Conservation (phyloP, 2,329 filamentous ascomycete species). For the Leptographium wingfieldii region DNA sequence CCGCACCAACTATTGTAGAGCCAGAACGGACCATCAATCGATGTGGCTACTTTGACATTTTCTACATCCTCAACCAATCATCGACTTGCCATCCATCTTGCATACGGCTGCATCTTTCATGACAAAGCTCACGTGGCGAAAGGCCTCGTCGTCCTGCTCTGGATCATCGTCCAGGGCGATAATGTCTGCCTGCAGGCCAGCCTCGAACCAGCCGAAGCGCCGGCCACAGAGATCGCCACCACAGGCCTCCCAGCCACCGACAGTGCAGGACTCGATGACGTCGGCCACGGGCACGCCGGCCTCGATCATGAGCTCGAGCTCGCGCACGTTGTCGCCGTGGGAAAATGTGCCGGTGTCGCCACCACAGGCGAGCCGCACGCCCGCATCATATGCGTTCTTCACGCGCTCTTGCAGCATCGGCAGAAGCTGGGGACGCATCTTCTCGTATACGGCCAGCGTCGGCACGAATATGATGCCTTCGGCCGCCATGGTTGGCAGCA, state of each 20-base stretch:
- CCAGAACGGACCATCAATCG: background rate
- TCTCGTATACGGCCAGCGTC: constrained; percentile 34
- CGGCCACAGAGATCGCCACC: constrained; percentile 37
- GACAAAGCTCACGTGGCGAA: constrained; percentile 38
- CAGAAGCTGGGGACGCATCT: constrained; percentile 16
- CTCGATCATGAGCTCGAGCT: constrained; percentile 40
- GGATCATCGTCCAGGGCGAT: constrained; percentile 34
- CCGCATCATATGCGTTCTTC: constrained; percentile 30
- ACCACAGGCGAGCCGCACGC: constrained; percentile 37
- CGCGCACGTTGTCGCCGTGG: constrained; percentile 38
- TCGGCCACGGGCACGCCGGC: constrained; percentile 37
- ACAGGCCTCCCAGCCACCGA: constrained; percentile 43
- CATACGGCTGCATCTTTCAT: constrained; percentile 44
- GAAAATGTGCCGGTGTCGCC: constrained; percentile 41
- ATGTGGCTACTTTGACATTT: no score
- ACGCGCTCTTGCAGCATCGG: constrained; percentile 23
- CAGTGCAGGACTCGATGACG: constrained; percentile 34
- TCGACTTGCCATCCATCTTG: constrained; percentile 24
- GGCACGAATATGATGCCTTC: constrained; percentile 38
- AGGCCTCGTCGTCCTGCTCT: constrained; percentile 23
- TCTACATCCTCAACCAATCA: background rate
- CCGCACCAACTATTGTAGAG: background rate
- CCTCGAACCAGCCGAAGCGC: constrained; percentile 37
- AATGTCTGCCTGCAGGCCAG: constrained; percentile 35
- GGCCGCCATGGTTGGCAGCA: constrained; percentile 30